Percentiles rank a stretch among this genome's conserved stretches.
Evolutionary conservation across 345 rosid species (phyloP).

Genomic region (Anastatica hierochuntica): DNA sequence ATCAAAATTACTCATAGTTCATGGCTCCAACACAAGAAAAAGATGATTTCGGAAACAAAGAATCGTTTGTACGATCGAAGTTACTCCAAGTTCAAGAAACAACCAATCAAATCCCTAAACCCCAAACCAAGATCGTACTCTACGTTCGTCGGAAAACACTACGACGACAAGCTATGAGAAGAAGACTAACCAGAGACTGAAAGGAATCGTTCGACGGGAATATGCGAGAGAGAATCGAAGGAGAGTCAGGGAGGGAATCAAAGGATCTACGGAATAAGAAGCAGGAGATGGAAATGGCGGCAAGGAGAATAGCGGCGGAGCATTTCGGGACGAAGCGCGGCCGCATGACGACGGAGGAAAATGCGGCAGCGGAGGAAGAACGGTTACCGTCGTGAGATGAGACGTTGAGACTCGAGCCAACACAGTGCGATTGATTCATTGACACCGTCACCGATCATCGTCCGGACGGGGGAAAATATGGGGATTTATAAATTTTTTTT

Average conservation of each 20-base stretch:
- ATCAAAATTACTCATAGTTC: neutral
- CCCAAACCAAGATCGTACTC: neutral
- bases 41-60: too few relatives aligned
- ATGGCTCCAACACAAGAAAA: too few relatives aligned
- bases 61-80: too few relatives aligned
- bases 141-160: neutral
- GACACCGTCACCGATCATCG: constrained; percentile 13
- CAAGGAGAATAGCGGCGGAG: constrained; percentile 15
- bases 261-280: too few relatives aligned
- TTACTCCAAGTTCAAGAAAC: too few relatives aligned
- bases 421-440: constrained; percentile 18
- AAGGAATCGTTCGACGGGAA: neutral
- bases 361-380: constrained; percentile 4
- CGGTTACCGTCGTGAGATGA: constrained; percentile 3
- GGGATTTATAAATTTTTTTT: too few relatives aligned
- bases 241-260: too few relatives aligned
- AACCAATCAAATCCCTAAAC: constrained; percentile 2
- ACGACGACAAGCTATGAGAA: too few relatives aligned
- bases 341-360: too few relatives aligned
- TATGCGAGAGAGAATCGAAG: constrained; percentile 23
- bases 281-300: constrained; percentile 2
- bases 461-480: too few relatives aligned
- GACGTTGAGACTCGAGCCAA: neutral
- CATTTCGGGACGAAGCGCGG: constrained; percentile 15
- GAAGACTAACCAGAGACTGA: neutral